phyloP scores from a whole-genome alignment of 352 stramenopile genomes.

The Elongisporangium anandrum region DNA sequence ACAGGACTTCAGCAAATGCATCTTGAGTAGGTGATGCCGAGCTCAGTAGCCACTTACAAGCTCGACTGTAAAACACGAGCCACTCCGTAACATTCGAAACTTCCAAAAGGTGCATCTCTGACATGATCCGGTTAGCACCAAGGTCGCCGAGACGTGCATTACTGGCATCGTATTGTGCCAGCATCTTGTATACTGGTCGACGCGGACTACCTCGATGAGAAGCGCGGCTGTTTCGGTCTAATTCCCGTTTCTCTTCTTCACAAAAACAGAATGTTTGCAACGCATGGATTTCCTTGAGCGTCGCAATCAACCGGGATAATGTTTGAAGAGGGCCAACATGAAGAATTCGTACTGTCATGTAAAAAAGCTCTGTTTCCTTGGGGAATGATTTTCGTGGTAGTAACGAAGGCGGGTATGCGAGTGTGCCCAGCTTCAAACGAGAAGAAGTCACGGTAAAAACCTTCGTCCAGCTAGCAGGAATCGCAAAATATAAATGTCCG shows the following conservation, averaged over 20 bases:
- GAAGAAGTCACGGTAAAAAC: conserved; percentile 20
- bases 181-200: conserved; percentile 31
- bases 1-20: conserved; percentile 33
- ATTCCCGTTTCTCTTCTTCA: conserved; percentile 46
- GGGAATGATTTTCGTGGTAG: conserved; percentile 49
- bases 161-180: conserved; percentile 54
- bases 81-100: conserved; percentile 45
- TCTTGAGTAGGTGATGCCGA: conserved; percentile 31
- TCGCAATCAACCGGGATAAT: conserved; percentile 42
- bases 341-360: conserved; percentile 58
- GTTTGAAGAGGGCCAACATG: conserved; percentile 61
- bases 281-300: conserved; percentile 58
- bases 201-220: conserved; percentile 6
- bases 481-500: conserved; percentile 66
- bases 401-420: conserved; percentile 50
- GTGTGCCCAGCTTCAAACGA: conserved; percentile 8
- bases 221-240: conserved; percentile 23
- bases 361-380: conserved; percentile 55
- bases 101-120: conserved; percentile 56
- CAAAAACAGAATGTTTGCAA: conserved; percentile 57
- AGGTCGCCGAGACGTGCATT: conserved; percentile 53
- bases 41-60: conserved; percentile 56
- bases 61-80: conserved; percentile 50
- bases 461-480: conserved; percentile 16
- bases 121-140: conserved; percentile 34